Evolutionary conservation across 495 filamentous ascomycete genomes (phyloP).

Genomic region (Elasticomyces elasticus): DNA sequence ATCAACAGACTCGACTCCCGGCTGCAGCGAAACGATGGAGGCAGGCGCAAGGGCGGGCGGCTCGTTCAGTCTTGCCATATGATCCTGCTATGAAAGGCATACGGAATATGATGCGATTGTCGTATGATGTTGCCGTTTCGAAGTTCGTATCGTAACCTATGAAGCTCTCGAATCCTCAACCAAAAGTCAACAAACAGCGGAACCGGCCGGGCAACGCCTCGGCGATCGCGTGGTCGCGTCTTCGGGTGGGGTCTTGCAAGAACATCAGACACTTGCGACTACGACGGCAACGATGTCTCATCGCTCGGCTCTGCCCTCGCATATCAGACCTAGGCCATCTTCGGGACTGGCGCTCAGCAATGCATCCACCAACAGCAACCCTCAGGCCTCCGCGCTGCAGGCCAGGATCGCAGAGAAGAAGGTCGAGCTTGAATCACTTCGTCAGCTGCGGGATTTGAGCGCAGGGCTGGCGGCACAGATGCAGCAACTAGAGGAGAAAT

Average conservation of each 20-base stretch:
- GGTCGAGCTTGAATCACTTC: constrained; percentile 80
- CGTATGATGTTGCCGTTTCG: not conserved
- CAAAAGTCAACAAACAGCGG: not conserved
- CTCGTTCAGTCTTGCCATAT: constrained; percentile 92
- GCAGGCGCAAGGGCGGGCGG: constrained; percentile 39
- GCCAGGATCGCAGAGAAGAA: constrained; percentile 89
- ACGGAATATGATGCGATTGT: not conserved
- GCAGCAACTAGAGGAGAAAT: constrained; percentile 79
- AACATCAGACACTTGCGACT: constrained; percentile 10
- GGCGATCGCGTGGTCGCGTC: not conserved
- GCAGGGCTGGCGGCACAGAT: constrained; percentile 80
- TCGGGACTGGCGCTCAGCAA: constrained; percentile 40
- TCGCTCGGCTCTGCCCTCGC: constrained; percentile 30
- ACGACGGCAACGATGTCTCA: constrained; percentile 30
- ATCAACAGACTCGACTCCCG: constrained; percentile 63
- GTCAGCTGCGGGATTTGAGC: constrained; percentile 79
- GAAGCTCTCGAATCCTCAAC: not conserved
- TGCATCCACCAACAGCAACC: constrained; percentile 36
- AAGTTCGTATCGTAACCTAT: not conserved
- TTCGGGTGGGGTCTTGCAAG: not conserved
- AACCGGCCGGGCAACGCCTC: not conserved
- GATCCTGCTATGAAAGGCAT: constrained; percentile 11
- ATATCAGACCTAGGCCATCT: constrained; percentile 42
- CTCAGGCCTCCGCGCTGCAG: constrained; percentile 72
- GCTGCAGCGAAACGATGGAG: not conserved